Evolutionary conservation across 768 basidiomycete species (phyloP).

Genomic region (Amanita rimosa): DNA sequence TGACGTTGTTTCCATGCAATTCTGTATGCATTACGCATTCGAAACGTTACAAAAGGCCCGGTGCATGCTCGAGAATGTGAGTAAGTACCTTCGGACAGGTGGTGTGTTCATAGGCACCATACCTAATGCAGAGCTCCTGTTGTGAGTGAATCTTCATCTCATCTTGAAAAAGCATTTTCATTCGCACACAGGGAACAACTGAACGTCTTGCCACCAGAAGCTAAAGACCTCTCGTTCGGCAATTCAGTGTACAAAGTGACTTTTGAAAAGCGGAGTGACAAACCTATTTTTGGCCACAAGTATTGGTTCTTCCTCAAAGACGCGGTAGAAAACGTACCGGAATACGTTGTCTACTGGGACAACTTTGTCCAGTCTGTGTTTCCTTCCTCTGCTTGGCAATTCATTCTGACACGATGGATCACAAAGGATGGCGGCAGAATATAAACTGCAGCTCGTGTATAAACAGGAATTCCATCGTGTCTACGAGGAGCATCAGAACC

Average conservation of each 20-base stretch:
- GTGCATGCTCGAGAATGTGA: conserved; percentile 89
- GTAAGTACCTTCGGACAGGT: conserved; percentile 64
- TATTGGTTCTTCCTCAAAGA: conserved; percentile 92
- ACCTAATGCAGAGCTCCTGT: conserved; percentile 74
- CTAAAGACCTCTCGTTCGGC: conserved; percentile 70
- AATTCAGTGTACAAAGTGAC: conserved; percentile 85
- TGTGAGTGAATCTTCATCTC: conserved; percentile 42
- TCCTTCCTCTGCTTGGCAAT: conserved; percentile 4
- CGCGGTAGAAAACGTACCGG: conserved; percentile 95
- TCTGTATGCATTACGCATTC: conserved; percentile 99
- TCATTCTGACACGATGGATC: neutral
- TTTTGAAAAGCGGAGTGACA: conserved; percentile 61
- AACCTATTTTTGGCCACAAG: conserved; percentile 74
- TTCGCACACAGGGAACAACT: conserved; percentile 47
- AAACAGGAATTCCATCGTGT: conserved; percentile 87
- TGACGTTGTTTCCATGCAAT: conserved; percentile 97
- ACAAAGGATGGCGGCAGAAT: conserved; percentile 75
- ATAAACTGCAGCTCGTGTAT: conserved; percentile 63
- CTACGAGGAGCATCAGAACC: conserved; percentile 69
- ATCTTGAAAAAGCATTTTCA: conserved; percentile 4
- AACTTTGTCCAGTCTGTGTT: conserved; percentile 80
- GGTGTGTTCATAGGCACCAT: conserved; percentile 97
- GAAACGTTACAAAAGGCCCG: conserved; percentile 80
- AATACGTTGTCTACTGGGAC: conserved; percentile 95
- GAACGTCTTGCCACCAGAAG: conserved; percentile 53